These are phyloP conservation scores for Amanita exitialis DNA, from an alignment of 768 basidiomycete species.

Conservation along the genomic window DNA sequence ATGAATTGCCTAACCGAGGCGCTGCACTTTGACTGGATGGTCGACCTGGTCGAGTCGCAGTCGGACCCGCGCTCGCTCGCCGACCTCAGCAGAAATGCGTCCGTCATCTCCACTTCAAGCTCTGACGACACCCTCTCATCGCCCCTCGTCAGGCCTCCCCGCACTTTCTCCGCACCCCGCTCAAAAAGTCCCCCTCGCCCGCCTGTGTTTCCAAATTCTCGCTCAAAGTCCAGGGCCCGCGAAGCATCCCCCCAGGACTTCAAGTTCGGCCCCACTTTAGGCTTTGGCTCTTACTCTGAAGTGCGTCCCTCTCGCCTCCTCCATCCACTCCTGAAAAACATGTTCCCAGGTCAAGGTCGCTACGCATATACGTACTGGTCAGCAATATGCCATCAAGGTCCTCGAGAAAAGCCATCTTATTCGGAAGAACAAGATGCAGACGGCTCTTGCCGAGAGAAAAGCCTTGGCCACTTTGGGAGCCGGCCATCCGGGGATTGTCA, in stretches of 20 bases:
- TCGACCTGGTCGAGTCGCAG: conserved; percentile 24
- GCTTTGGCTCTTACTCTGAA: conserved; percentile 77
- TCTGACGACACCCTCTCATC: conserved; percentile 41
- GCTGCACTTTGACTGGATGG: conserved; percentile 18
- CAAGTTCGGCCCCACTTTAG: conserved; percentile 61
- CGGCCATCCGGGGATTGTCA: conserved; percentile 75
- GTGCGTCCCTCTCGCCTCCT: conserved; percentile 29
- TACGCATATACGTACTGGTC: conserved; percentile 41
- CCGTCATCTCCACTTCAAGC: conserved; percentile 62
- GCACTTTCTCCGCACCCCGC: conserved; percentile 59
- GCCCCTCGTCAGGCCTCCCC: conserved; percentile 42
- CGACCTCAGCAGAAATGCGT: conserved; percentile 66
- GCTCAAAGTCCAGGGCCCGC: conserved; percentile 27
- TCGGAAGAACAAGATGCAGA: conserved; percentile 67
- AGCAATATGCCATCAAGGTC: conserved; percentile 33
- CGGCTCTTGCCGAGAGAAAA: conserved; percentile 74
- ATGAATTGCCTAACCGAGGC: background rate
- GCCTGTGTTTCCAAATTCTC: conserved; percentile 25
- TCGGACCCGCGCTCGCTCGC: conserved; percentile 26
- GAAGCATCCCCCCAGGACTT: conserved; percentile 50
- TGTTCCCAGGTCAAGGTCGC: conserved; percentile 45
- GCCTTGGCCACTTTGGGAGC: conserved; percentile 64
- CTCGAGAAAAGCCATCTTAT: conserved; percentile 79
- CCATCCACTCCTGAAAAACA: background rate
- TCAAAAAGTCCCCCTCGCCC: conserved; percentile 38